phyloP scores from a whole-genome alignment of 495 filamentous ascomycete species.

The Jackrogersella minutella region DNA sequence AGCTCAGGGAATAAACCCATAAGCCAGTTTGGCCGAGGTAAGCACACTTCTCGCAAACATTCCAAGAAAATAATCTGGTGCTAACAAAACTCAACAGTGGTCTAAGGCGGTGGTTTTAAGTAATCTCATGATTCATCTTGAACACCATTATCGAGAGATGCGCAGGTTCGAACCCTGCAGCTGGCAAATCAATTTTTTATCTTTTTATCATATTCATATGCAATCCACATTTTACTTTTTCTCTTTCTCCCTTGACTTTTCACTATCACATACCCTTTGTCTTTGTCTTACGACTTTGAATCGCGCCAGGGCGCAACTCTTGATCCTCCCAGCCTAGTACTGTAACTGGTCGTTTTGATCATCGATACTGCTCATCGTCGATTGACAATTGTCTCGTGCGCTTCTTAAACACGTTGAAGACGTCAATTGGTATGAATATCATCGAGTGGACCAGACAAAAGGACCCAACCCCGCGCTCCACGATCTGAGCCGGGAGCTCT shows the following conservation, averaged over 20 bases:
- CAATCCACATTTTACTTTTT: not conserved
- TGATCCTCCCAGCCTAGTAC: too few species aligned
- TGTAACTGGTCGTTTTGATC: not conserved
- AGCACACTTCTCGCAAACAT: not conserved
- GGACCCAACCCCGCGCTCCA: conserved; percentile 15
- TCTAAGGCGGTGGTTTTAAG: conserved; percentile 41
- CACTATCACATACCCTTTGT: not conserved
- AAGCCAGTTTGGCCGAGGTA: conserved; percentile 38
- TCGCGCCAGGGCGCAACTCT: too few species aligned
- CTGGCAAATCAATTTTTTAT: conserved; percentile 30
- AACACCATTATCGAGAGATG: conserved; percentile 43
- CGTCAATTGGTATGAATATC: conserved; percentile 17
- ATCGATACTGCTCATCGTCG: conserved; percentile 5
- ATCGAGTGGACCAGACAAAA: conserved; percentile 17
- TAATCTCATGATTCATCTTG: conserved; percentile 19
- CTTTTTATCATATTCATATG: not conserved
- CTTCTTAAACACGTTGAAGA: conserved; percentile 29
- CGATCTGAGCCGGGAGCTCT: conserved; percentile 5
- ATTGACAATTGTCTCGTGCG: conserved; percentile 6
- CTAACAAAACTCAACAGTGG: conserved; percentile 26
- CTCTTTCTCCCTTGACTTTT: conserved; percentile 1
- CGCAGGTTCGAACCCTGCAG: conserved; percentile 42
- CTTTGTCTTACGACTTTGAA: too few species aligned
- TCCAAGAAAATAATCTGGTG: not conserved
- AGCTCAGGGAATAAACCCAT: not conserved